A percentile compares a stretch with the other conserved stretches of the same genome.
Evolutionary conservation across 2,329 filamentous ascomycete species (phyloP).

Genomic region (Beauveria sp.): DNA sequence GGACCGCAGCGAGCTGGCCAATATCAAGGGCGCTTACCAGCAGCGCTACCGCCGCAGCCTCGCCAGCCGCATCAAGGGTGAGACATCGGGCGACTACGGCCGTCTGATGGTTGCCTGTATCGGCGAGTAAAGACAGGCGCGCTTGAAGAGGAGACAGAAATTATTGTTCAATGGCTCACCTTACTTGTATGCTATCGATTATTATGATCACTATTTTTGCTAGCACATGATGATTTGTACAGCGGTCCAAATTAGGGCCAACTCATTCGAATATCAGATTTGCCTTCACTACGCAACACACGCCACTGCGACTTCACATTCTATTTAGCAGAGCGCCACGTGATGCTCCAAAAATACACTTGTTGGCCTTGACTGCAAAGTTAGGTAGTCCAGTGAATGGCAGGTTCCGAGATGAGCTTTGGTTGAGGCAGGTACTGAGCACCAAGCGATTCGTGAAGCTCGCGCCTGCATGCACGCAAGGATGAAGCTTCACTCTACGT

Average conservation of each 20-base stretch:
- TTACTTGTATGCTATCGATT: not conserved
- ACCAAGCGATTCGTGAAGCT: not conserved
- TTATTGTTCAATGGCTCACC: not conserved
- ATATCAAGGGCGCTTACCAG: conserved; percentile 72
- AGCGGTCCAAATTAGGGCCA: not conserved
- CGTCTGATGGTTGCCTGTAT: conserved; percentile 65
- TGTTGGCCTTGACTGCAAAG: not conserved
- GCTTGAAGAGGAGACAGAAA: not conserved
- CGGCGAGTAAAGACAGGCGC: conserved; percentile 30
- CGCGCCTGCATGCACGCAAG: not conserved
- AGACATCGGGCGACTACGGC: conserved; percentile 82
- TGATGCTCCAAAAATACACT: not conserved
- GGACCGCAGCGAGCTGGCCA: conserved; percentile 66
- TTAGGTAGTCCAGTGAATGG: not conserved
- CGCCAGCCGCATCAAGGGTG: conserved; percentile 62
- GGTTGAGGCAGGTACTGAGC: not conserved
- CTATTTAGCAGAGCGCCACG: not conserved
- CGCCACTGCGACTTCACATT: not conserved
- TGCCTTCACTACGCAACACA: not conserved
- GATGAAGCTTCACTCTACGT: not conserved
- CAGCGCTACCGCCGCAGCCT: conserved; percentile 63
- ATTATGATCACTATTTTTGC: not conserved
- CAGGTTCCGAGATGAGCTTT: not conserved
- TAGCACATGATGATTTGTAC: not conserved
- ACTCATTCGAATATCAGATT: not conserved